Evolutionary conservation across 129 eudicot species (phyloP), one percentile per base, ranked within the genome.

Genomic region (Centella asiatica): DNA sequence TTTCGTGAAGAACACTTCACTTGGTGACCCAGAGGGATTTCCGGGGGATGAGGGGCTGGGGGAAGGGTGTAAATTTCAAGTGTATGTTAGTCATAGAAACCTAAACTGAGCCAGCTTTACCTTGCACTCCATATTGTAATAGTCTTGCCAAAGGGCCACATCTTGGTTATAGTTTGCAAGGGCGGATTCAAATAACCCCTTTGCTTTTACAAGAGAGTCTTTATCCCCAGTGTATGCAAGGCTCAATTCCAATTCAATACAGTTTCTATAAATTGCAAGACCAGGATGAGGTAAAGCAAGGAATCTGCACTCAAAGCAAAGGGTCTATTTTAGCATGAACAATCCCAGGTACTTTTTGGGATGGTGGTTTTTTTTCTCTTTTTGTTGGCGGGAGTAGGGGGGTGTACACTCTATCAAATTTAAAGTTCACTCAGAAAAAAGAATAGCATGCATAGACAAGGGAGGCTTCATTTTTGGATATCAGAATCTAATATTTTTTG

Each of bases 261-360:
- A 84, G 50, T 70, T 76, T 66, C 61, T 75, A 62, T 77, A 87
- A 53, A 82, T 37, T 22, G 75, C 79, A 64, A 84, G 90, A 26
- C 98, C 98, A 14, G 96, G 96, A 27, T 72, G 90, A 65, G 98
- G 96, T 65, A 87, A 77, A 24, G 80, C 81, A 59, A 87, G 78
- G 71, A 70, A 84, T 77, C 95, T 92, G 90, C 77, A 76, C 7
- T 31, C 25, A 53, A 53, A 26, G n/a, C 11, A 51, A 51, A 24
- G 19, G 5, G 19, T n/a, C 5, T 17, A 46, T 46, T 22, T 46
- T n/a, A n/a, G n/a, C n/a, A n/a, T n/a, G n/a, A n/a, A n/a, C n/a
- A n/a, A n/a, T n/a, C n/a, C n/a, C n/a, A n/a, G n/a, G n/a, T n/a
- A n/a, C n/a, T n/a, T n/a, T n/a, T n/a, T n/a, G n/a, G n/a, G n/a